phyloP scores from a whole-genome alignment of 805 yeast species.

The Saccharomycopsis amapae region DNA sequence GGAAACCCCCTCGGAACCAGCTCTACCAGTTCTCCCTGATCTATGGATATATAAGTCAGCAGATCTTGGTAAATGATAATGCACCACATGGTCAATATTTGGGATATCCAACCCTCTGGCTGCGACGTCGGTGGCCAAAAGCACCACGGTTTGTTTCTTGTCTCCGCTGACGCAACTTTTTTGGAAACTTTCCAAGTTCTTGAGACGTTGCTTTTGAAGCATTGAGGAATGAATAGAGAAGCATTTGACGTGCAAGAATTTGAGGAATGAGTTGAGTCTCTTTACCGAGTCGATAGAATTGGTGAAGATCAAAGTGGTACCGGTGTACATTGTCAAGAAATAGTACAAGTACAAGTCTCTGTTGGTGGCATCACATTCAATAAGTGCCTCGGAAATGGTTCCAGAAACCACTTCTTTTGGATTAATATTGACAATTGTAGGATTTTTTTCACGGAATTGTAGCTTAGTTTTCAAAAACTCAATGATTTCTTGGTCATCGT shows the following conservation, averaged over 20 bases:
- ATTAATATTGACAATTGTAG: constrained; percentile 73
- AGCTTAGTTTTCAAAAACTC: constrained; percentile 61
- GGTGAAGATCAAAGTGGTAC: constrained; percentile 83
- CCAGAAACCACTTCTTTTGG: constrained; percentile 76
- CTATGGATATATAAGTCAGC: constrained; percentile 94
- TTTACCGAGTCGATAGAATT: constrained; percentile 94
- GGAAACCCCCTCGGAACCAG: constrained; percentile 89
- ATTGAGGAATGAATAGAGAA: constrained; percentile 87
- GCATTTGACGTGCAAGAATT: constrained; percentile 56
- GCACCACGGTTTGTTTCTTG: constrained; percentile 45
- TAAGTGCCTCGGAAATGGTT: constrained; percentile 72
- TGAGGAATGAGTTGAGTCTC: constrained; percentile 69
- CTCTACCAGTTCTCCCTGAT: constrained; percentile 98
- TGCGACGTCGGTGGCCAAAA: constrained; percentile 95
- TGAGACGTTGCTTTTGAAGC: constrained; percentile 88
- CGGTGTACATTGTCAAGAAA: constrained; percentile 79
- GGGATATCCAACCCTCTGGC: constrained; percentile 97
- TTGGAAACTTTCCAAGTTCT: constrained; percentile 76
- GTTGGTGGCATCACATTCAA: constrained; percentile 79
- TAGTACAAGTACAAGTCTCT: constrained; percentile 88
- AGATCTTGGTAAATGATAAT: constrained; percentile 88
- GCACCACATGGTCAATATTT: constrained; percentile 86
- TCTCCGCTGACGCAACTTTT: constrained; percentile 32
- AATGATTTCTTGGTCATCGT: constrained; percentile 54
- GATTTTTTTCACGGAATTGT: constrained; percentile 59